phyloP scores from a whole-genome alignment of 2,329 filamentous ascomycete species.

The Albophoma yamanashiensis region DNA sequence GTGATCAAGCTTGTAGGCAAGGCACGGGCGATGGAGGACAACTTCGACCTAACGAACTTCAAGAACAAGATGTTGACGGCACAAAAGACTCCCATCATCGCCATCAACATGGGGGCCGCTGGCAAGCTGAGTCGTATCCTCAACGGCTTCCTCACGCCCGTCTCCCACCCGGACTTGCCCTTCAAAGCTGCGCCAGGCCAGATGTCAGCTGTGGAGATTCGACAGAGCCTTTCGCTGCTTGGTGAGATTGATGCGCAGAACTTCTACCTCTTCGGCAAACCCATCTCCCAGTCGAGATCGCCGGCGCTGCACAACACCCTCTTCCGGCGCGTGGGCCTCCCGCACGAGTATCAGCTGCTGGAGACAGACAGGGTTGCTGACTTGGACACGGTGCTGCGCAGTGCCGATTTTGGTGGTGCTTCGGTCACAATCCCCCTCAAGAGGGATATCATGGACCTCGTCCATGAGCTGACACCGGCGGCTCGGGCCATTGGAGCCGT shows the following conservation, averaged over 20 bases:
- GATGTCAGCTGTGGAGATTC: slow-evolving; percentile 81
- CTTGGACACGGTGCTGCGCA: slow-evolving; percentile 54
- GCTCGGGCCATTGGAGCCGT: slow-evolving; percentile 81
- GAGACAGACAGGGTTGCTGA: slow-evolving; percentile 61
- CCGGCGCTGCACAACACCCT: slow-evolving; percentile 84
- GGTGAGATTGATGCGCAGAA: slow-evolving; percentile 66
- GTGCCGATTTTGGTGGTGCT: slow-evolving; percentile 75
- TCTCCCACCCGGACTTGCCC: slow-evolving; percentile 80
- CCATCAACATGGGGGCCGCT: slow-evolving; percentile 84
- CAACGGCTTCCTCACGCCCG: slow-evolving; percentile 89
- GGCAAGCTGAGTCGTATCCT: slow-evolving; percentile 86
- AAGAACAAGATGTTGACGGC: slow-evolving; percentile 62
- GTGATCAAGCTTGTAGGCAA: slow-evolving; percentile 89
- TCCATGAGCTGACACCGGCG: slow-evolving; percentile 72
- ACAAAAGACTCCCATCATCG: slow-evolving; percentile 77
- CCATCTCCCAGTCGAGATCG: slow-evolving; percentile 72
- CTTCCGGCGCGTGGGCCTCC: slow-evolving; percentile 66
- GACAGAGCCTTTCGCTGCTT: slow-evolving; percentile 64
- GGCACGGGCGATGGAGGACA: slow-evolving; percentile 69
- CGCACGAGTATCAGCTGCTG: slow-evolving; percentile 66
- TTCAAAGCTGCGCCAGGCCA: slow-evolving; percentile 93
- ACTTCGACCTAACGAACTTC: slow-evolving; percentile 76
- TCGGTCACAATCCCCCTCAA: slow-evolving; percentile 96
- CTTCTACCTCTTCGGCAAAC: slow-evolving; percentile 83
- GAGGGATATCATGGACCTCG: slow-evolving; percentile 68